phyloP scores from a whole-genome alignment of 1,284 basidiomycete species.

The Cutaneotrichosporon sp. region DNA sequence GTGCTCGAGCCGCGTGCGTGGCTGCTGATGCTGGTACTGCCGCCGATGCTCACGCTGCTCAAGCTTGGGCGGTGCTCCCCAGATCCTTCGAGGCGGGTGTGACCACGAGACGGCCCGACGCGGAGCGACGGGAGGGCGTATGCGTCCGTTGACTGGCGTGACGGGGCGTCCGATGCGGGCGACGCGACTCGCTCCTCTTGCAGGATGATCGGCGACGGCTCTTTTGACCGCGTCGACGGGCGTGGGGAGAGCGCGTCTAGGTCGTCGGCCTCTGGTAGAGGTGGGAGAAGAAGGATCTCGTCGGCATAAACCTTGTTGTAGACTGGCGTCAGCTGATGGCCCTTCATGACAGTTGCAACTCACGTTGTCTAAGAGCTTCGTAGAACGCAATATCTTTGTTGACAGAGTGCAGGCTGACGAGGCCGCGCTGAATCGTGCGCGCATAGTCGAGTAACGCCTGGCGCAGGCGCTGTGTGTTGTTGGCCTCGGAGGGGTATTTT shows the following conservation, averaged over 20 bases:
- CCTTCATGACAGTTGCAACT: constrained; percentile 16
- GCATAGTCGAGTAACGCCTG: constrained; percentile 80
- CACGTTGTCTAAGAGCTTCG: constrained; percentile 73
- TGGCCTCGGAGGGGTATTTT: constrained; percentile 68
- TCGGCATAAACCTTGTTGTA: constrained; percentile 87
- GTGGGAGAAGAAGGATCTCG: constrained; percentile 61
- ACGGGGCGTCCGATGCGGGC: background rate
- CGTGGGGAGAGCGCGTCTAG: constrained; percentile 10
- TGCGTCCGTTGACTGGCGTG: background rate
- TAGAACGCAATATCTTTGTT: constrained; percentile 90
- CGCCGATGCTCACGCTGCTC: constrained; percentile 16
- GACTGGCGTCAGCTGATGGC: constrained; percentile 51
- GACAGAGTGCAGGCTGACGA: constrained; percentile 71
- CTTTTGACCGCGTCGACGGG: constrained; percentile 13
- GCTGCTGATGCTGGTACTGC: constrained; percentile 10
- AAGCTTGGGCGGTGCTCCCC: constrained; percentile 18
- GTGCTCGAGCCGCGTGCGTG: constrained; percentile 17
- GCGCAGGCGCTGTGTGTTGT: constrained; percentile 68
- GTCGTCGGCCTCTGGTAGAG: constrained; percentile 24
- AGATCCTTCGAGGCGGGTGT: background rate
- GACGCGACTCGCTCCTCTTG: constrained; percentile 4
- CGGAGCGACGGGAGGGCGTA: constrained; percentile 23
- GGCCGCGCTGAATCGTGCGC: constrained; percentile 74
- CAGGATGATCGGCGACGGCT: constrained; percentile 12
- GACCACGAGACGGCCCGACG: constrained; percentile 16